Evolutionary conservation across 2,329 filamentous ascomycete genomes (phyloP).

Genomic region (Ascochyta fabae): DNA sequence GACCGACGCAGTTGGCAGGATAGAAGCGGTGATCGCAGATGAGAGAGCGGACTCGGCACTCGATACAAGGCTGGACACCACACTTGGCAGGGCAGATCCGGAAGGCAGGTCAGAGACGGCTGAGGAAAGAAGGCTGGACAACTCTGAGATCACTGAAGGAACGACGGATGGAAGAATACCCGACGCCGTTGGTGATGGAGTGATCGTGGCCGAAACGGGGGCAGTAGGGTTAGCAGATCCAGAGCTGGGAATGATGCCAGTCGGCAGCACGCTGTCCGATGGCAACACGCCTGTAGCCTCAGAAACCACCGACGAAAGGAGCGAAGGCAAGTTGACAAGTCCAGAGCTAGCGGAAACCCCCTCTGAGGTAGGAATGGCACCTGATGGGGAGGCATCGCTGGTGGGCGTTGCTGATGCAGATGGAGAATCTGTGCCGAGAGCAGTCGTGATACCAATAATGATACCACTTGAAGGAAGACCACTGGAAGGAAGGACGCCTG

Average conservation of each 20-base stretch:
- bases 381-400: constrained; percentile 20
- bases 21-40: constrained; percentile 6
- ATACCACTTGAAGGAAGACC: constrained; percentile 34
- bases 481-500: constrained; percentile 16
- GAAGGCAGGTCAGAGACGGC: constrained; percentile 24
- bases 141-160: constrained; percentile 26
- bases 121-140: constrained; percentile 28
- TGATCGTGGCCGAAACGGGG: constrained; percentile 8
- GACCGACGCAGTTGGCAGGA: constrained; percentile 23
- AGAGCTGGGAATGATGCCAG: constrained; percentile 21
- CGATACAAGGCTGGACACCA: constrained; percentile 26
- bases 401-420: constrained; percentile 20
- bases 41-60: constrained; percentile 19
- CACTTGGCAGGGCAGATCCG: constrained; percentile 26
- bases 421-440: constrained; percentile 34
- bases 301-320: constrained; percentile 30
- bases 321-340: constrained; percentile 19
- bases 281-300: constrained; percentile 29
- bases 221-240: constrained; percentile 20
- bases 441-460: constrained; percentile 46
- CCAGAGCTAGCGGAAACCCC: constrained; percentile 19
- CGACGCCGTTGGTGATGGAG: constrained; percentile 19
- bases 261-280: constrained; percentile 13
- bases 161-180: constrained; percentile 24
- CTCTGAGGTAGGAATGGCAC: constrained; percentile 33